These are phyloP conservation scores for Seiridium cupressi DNA, from an alignment of 2,329 filamentous ascomycete species.

Conservation along the genomic window DNA sequence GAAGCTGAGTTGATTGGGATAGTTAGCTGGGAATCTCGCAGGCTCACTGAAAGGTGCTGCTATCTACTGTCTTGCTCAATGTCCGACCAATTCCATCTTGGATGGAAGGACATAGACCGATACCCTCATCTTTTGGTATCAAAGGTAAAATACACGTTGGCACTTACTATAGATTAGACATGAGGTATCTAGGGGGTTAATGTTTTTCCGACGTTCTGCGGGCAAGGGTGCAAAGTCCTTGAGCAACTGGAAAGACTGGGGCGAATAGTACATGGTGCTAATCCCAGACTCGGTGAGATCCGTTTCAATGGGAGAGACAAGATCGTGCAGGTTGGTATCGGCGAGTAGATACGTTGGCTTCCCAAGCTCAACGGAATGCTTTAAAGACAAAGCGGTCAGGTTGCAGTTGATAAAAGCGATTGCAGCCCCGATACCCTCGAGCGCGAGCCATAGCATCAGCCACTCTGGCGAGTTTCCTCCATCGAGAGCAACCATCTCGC, in stretches of 20 bases:
- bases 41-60: too few relatives aligned
- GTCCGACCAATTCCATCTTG: too few relatives aligned
- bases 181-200: constrained; percentile 50
- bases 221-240: constrained; percentile 46
- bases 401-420: constrained; percentile 71
- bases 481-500: constrained; percentile 63
- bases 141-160: too few relatives aligned
- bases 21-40: too few relatives aligned
- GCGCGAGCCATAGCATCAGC: constrained; percentile 61
- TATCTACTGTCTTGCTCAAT: too few relatives aligned
- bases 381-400: constrained; percentile 57
- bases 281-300: constrained; percentile 54
- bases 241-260: constrained; percentile 40
- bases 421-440: constrained; percentile 63
- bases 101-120: too few relatives aligned
- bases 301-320: constrained; percentile 56
- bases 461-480: constrained; percentile 67
- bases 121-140: too few relatives aligned
- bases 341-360: constrained; percentile 55
- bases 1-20: constrained; percentile 35
- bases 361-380: constrained; percentile 63
- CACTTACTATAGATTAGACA: constrained; percentile 60
- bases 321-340: constrained; percentile 51
- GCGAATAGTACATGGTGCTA: constrained; percentile 49
- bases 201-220: constrained; percentile 49